Base-by-base conservation (phyloP, 768 basidiomycete species). In the Leccinum variicolor region DNA sequence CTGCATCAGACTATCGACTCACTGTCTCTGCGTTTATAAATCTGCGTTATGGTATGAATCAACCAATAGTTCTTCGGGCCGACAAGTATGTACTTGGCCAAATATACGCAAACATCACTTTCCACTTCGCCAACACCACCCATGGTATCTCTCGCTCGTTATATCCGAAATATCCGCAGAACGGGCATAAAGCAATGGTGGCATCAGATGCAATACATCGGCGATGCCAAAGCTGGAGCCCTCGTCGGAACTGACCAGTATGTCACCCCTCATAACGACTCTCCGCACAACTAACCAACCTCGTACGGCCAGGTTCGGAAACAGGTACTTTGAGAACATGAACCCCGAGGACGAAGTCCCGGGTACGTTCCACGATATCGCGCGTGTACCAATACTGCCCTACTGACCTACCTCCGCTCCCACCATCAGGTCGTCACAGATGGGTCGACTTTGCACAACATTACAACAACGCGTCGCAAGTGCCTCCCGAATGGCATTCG, bases 381-480 rank as follows among this genome's bases (percentile, higher is more conserved):
- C 50, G 4, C 25, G 23, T 5, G 31, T 33, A 14, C 31, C 31
- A 13, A 33, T 3, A 10, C 9, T 17, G 19, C 13, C 19, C 21
- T 52, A 33, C 39, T 51, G 0, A 61, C 50, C 14, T 34, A 29
- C 10, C 6, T 15, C 31, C 31, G 14, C 64, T 50, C 25, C 2
- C 21, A 15, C 13, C 2, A 48, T 13, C 71, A 92, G 94, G 95
- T 66, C 91, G 96, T 64, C 94, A 97, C 70, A 84, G 96, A 73
- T 98, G 96, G 96, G 86, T 98, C 45, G 96, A 98, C 76, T 93
- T 82, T 67, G 81, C 88, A 17, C 94, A 97, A 84, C 91, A 94
- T 68, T 84, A 94, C 60, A 87, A 81, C 74, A 89, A 98, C 66
- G 92, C 91, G n/a, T 82, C 92, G 0, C 96, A 99, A 77, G 87